Percentiles rank a stretch among this genome's conserved stretches.
phyloP scores from a whole-genome alignment of 1,284 basidiomycete genomes.

The Ustilago shanxiensis region DNA sequence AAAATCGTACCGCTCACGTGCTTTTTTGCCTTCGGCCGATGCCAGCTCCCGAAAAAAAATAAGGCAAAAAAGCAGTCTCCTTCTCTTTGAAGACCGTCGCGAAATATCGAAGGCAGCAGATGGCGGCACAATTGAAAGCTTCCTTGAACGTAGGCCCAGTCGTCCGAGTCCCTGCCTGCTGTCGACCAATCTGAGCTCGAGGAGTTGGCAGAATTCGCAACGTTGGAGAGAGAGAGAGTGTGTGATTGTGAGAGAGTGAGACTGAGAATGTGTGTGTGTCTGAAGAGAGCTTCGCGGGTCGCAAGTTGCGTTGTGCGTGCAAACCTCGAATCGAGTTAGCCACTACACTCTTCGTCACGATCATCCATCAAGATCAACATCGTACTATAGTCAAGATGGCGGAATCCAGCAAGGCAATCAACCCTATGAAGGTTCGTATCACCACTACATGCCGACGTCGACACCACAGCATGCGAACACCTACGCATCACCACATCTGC shows the following conservation, averaged over 20 bases:
- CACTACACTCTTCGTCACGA: constrained; percentile 48
- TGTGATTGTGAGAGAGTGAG: not conserved
- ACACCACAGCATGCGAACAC: constrained; percentile 1
- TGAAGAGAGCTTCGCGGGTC: no score
- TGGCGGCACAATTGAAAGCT: not conserved
- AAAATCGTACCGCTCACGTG: not conserved
- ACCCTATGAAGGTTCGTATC: constrained; percentile 68
- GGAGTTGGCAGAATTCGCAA: no score
- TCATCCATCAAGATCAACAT: constrained; percentile 56
- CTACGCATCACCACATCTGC: constrained; percentile 12
- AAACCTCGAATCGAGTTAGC: constrained; percentile 27
- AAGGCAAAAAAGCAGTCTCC: not conserved
- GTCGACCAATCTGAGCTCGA: no score
- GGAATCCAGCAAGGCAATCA: constrained; percentile 69
- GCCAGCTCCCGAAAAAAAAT: not conserved
- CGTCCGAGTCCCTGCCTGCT: constrained; percentile 31
- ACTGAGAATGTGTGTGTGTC: no score
- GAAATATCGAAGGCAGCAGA: not conserved
- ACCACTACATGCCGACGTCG: constrained; percentile 6
- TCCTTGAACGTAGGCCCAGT: no score
- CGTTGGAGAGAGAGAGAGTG: no score
- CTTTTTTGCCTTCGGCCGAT: not conserved
- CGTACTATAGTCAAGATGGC: constrained; percentile 57
- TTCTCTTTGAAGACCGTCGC: not conserved
- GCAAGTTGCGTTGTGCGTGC: constrained; percentile 9